phyloP scores from a whole-genome alignment of 768 basidiomycete species.

The Suillus spraguei region DNA sequence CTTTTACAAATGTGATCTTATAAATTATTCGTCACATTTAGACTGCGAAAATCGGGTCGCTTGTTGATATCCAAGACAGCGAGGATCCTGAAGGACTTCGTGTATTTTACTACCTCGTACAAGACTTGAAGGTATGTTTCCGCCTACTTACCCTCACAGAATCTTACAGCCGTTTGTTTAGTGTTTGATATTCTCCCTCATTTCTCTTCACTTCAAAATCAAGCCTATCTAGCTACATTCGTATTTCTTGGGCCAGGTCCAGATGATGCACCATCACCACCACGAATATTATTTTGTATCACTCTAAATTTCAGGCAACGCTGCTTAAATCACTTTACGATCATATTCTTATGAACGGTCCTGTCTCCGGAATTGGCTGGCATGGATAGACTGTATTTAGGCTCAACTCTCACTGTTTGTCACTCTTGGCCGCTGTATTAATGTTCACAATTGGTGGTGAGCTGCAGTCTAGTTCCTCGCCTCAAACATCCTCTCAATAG shows the following conservation, averaged over 20 bases:
- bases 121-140: slow-evolving; percentile 84
- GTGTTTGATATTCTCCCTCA: slow-evolving; percentile 98
- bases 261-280: not conserved
- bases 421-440: not conserved
- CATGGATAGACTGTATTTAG: not conserved
- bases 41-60: slow-evolving; percentile 97
- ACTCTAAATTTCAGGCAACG: not conserved
- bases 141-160: not conserved
- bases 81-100: slow-evolving; percentile 97
- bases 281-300: slow-evolving; percentile 1
- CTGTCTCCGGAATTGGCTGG: not conserved
- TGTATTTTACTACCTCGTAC: slow-evolving; percentile 98
- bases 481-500: not conserved
- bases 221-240: slow-evolving; percentile 78
- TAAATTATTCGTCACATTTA: slow-evolving; percentile 33
- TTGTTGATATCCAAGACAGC: slow-evolving; percentile 96
- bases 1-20: slow-evolving; percentile 6
- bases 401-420: not conserved
- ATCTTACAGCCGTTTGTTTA: slow-evolving; percentile 33
- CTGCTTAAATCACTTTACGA: not conserved
- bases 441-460: not conserved
- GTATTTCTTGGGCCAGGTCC: not conserved
- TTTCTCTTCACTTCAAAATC: slow-evolving; percentile 99
- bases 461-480: not conserved
- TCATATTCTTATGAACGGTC: not conserved